phyloP scores from a whole-genome alignment of 305 asterid species.

The Fraxinus sp. region DNA sequence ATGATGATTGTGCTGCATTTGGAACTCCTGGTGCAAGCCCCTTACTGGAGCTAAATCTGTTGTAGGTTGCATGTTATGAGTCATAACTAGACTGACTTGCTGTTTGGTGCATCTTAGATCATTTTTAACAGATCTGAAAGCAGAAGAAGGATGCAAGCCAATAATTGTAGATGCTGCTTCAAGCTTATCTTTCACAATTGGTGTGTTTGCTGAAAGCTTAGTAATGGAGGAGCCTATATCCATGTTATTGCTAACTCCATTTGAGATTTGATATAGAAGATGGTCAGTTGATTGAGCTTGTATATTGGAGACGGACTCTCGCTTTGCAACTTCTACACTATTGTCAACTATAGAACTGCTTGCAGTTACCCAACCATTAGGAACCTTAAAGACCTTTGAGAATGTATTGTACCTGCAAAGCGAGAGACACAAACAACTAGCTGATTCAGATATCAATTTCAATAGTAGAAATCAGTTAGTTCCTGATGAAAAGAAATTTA shows the following conservation, averaged over 20 bases:
- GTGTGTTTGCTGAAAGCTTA: conserved; percentile 36
- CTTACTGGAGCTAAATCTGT: conserved; percentile 25
- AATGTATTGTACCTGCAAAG: conserved; percentile 67
- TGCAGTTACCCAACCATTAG: conserved; percentile 39
- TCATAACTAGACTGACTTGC: conserved; percentile 31
- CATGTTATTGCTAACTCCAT: conserved; percentile 48
- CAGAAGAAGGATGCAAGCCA: conserved; percentile 37
- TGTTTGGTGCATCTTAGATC: conserved; percentile 40
- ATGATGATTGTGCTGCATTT: conserved; percentile 40
- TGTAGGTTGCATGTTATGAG: conserved; percentile 40
- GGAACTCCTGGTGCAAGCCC: conserved; percentile 43
- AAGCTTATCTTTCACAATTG: conserved; percentile 37
- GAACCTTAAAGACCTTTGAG: conserved; percentile 49
- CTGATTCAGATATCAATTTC: conserved; percentile 7
- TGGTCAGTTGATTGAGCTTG: conserved; percentile 35
- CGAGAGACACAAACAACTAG: conserved; percentile 26
- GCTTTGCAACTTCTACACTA: conserved; percentile 49
- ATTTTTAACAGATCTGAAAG: conserved; percentile 41
- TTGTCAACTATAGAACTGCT: conserved; percentile 41
- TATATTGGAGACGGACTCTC: conserved; percentile 37
- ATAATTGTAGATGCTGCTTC: conserved; percentile 53
- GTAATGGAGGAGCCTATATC: conserved; percentile 68
- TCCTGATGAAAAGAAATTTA: conserved; percentile 13
- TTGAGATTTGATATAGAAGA: conserved; percentile 38
- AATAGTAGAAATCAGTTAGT: not conserved